A percentile compares a stretch with the other conserved stretches of the same genome.
Conservation (phyloP, 331 rosid genomes). For the Malus hybrid region DNA sequence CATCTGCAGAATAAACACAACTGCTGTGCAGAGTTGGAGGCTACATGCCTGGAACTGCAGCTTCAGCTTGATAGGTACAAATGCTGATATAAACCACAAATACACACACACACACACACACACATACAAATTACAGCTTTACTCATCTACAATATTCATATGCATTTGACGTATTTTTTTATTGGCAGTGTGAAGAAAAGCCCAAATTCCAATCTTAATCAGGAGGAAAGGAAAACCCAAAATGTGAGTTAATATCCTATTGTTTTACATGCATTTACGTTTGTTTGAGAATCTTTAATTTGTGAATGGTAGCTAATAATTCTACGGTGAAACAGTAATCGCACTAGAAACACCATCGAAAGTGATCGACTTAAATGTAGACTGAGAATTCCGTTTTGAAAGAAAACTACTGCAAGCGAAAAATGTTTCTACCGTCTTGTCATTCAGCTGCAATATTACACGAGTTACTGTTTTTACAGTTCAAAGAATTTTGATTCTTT, state of each 20-base stretch:
- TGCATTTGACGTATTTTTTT: slow-evolving; percentile 4
- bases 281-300: neutral
- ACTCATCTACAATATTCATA: slow-evolving; percentile 1
- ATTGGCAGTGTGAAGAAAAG: slow-evolving; percentile 45
- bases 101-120: neutral
- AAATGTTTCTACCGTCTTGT: neutral
- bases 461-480: neutral
- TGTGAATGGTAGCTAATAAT: neutral
- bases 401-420: neutral
- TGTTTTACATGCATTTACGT: neutral
- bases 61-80: slow-evolving; percentile 75
- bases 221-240: slow-evolving; percentile 48
- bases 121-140: neutral
- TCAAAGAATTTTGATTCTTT: neutral
- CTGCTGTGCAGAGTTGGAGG: slow-evolving; percentile 64
- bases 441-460: neutral
- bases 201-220: slow-evolving; percentile 20
- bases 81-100: neutral
- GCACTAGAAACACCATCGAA: neutral
- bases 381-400: neutral
- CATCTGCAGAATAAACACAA: slow-evolving; percentile 54
- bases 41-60: slow-evolving; percentile 61
- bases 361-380: neutral
- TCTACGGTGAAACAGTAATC: neutral
- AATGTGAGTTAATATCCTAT: slow-evolving; percentile 48